phyloP scores from a whole-genome alignment of 805 yeast genomes.

The Yamadazyma kitorensis region DNA sequence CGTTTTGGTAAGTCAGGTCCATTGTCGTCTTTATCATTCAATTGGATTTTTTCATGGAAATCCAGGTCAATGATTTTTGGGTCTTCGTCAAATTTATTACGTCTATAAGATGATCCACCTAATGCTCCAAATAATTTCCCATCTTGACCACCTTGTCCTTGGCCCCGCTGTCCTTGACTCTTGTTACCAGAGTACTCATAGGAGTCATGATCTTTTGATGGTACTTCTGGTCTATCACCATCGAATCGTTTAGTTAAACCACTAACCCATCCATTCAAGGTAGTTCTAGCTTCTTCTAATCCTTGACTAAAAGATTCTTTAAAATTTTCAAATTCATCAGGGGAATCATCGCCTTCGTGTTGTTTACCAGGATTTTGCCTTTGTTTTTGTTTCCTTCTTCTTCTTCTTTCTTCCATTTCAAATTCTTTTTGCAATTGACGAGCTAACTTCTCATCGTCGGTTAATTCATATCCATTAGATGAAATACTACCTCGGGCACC shows the following conservation, averaged over 20 bases:
- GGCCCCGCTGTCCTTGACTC: too few relatives aligned
- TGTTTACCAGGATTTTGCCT: constrained; percentile 8
- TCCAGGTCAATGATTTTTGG: constrained; percentile 52
- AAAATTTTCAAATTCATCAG: constrained; percentile 62
- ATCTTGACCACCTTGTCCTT: too few relatives aligned
- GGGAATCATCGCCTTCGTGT: constrained; percentile 24
- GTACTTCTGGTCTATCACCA: constrained; percentile 16
- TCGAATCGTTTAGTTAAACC: constrained; percentile 56
- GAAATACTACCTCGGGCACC: not conserved
- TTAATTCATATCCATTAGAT: too few relatives aligned
- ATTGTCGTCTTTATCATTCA: constrained; percentile 30
- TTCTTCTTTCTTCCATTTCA: constrained; percentile 38
- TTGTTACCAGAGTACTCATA: not conserved
- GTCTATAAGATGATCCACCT: constrained; percentile 40
- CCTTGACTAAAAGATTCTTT: constrained; percentile 70
- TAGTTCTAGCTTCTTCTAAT: constrained; percentile 74
- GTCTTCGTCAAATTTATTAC: constrained; percentile 47
- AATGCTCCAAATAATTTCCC: constrained; percentile 45
- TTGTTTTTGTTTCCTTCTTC: constrained; percentile 23
- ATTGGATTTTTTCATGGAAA: constrained; percentile 45
- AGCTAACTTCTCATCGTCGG: constrained; percentile 80
- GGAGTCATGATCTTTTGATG: not conserved
- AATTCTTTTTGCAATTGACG: constrained; percentile 72
- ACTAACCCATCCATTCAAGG: constrained; percentile 76
- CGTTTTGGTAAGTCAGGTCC: constrained; percentile 19